Evolutionary conservation across 306 rosid species (phyloP).

Genomic region (Begonia fuchsioides): DNA sequence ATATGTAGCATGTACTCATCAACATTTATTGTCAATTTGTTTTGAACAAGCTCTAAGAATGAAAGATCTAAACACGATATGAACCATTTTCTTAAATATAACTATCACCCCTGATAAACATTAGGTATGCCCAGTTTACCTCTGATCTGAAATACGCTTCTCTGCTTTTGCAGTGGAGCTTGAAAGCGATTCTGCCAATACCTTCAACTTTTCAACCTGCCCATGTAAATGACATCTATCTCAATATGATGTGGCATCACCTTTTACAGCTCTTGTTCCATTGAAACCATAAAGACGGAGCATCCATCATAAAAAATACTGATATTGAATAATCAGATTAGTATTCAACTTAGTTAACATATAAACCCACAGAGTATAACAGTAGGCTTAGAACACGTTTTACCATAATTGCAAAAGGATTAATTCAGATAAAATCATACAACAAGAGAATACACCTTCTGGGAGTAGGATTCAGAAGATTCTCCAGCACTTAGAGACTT

Average conservation of each 20-base stretch:
- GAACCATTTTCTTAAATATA: constrained; percentile 2
- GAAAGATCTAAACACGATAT: background rate
- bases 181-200: constrained; percentile 80
- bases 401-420: no score
- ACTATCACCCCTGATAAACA: background rate
- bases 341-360: no score
- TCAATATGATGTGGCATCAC: background rate
- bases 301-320: no score
- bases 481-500: constrained; percentile 55
- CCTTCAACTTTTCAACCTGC: constrained; percentile 94
- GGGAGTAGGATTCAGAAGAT: constrained; percentile 71
- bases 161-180: constrained; percentile 85
- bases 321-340: no score
- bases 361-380: no score
- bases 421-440: no score
- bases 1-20: no score
- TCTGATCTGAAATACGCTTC: constrained; percentile 82
- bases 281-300: no score
- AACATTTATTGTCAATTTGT: no score
- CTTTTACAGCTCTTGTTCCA: no score
- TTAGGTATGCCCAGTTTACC: constrained; percentile 25
- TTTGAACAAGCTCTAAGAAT: no score
- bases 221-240: constrained; percentile 6
- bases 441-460: constrained; percentile 35
- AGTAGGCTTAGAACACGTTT: no score